Conservation (phyloP, 2,329 filamentous ascomycete genomes). For the Penicillium concentricum region DNA sequence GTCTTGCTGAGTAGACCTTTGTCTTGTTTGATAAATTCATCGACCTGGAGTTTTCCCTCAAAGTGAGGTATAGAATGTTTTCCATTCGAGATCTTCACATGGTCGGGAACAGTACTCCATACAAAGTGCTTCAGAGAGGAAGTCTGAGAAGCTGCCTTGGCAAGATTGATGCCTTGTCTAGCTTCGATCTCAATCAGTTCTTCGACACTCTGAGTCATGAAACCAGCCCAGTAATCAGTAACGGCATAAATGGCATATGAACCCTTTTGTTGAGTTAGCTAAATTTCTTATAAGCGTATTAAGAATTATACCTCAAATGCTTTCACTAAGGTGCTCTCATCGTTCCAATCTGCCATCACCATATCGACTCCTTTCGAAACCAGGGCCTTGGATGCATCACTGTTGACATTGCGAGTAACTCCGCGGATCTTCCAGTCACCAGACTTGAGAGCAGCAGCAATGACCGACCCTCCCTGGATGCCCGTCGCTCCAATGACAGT, state of each 20-base stretch:
- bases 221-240: conserved; percentile 45
- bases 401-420: conserved; percentile 3
- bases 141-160: conserved; percentile 41
- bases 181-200: conserved; percentile 41
- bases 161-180: conserved; percentile 44
- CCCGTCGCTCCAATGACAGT: conserved; percentile 6
- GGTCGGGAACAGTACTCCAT: conserved; percentile 48
- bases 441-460: neutral
- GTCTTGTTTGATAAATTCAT: conserved; percentile 40
- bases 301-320: conserved; percentile 3
- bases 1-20: conserved; percentile 40
- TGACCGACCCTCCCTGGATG: conserved; percentile 5
- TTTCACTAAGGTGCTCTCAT: neutral
- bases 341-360: neutral
- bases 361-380: conserved; percentile 4
- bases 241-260: conserved; percentile 36
- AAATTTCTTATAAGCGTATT: neutral
- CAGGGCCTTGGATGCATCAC: neutral
- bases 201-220: conserved; percentile 27
- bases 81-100: conserved; percentile 31
- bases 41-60: conserved; percentile 44
- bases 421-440: conserved; percentile 2
- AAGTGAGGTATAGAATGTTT: conserved; percentile 42
- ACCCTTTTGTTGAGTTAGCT: neutral
- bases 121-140: conserved; percentile 46